Conservation (phyloP, 2,329 filamentous ascomycete species). For the Colletotrichum tabaci region DNA sequence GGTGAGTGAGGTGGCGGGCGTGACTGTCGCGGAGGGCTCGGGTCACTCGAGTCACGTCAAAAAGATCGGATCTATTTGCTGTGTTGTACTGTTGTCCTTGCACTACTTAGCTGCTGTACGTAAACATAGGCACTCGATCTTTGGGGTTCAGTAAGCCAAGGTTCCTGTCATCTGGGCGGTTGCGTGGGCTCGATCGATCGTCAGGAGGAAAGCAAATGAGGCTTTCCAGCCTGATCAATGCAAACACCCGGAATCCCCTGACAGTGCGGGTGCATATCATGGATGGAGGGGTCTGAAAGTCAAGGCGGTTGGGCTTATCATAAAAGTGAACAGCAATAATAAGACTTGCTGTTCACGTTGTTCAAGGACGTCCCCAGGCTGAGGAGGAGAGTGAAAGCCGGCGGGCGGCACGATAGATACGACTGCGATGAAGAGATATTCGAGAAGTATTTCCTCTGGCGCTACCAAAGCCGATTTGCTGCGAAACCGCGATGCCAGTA, state of each 20-base stretch:
- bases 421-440: conserved; percentile 1
- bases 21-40: neutral
- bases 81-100: neutral
- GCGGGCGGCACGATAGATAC: neutral
- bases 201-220: conserved; percentile 28
- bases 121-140: neutral
- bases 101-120: too few relatives aligned
- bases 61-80: neutral
- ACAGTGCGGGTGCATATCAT: neutral
- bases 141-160: neutral
- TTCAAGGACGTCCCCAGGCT: too few relatives aligned
- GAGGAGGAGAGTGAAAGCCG: too few relatives aligned
- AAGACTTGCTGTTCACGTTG: too few relatives aligned
- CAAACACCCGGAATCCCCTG: neutral
- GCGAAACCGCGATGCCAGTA: conserved; percentile 29
- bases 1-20: neutral
- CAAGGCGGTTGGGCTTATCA: conserved; percentile 11
- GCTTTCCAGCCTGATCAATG: conserved; percentile 32
- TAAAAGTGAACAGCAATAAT: too few relatives aligned
- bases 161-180: conserved; percentile 1
- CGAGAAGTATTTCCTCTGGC: conserved; percentile 10
- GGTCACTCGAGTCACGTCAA: conserved; percentile 9
- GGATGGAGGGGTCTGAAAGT: neutral
- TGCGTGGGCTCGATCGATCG: neutral
- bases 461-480: neutral